Evolutionary conservation across 2,329 filamentous ascomycete genomes (phyloP).

Genomic region (Exophiala oligosperma): DNA sequence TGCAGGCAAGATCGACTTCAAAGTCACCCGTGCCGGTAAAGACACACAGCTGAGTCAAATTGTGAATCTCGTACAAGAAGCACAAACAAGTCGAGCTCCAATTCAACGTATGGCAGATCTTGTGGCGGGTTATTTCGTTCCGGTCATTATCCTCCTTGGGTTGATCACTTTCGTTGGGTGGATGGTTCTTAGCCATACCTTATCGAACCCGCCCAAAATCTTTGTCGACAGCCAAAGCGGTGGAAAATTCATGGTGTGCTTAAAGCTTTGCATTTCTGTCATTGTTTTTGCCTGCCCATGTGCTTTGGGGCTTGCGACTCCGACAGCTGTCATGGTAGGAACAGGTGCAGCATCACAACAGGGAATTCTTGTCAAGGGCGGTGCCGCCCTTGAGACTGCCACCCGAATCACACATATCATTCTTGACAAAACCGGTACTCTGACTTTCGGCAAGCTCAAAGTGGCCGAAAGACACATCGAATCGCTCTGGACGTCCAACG

Average conservation of each 20-base stretch:
- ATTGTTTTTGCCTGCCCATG: slow-evolving; percentile 98
- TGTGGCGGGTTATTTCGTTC: slow-evolving; percentile 92
- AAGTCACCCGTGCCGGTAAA: slow-evolving; percentile 85
- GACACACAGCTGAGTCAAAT: slow-evolving; percentile 98
- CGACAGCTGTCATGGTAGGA: slow-evolving; percentile 97
- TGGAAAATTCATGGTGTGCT: slow-evolving; percentile 91
- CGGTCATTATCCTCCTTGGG: slow-evolving; percentile 81
- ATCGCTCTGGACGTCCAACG: slow-evolving; percentile 66
- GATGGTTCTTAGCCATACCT: slow-evolving; percentile 90
- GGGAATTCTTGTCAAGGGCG: slow-evolving; percentile 96
- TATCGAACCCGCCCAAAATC: slow-evolving; percentile 81
- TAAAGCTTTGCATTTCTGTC: slow-evolving; percentile 96
- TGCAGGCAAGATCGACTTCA: slow-evolving; percentile 85
- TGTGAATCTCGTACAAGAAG: slow-evolving; percentile 96
- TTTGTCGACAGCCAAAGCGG: slow-evolving; percentile 79
- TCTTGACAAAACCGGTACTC: slow-evolving; percentile 92
- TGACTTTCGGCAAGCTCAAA: slow-evolving; percentile 94
- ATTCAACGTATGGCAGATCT: slow-evolving; percentile 91
- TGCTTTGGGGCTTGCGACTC: slow-evolving; percentile 90
- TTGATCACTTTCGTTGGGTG: slow-evolving; percentile 82
- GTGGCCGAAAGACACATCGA: slow-evolving; percentile 72
- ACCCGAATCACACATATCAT: slow-evolving; percentile 89
- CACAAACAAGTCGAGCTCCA: slow-evolving; percentile 88
- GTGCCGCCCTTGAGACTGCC: slow-evolving; percentile 83
- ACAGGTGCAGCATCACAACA: slow-evolving; percentile 95